These are phyloP conservation scores for Erodium chrysanthum DNA, from an alignment of 441 rosid species.

Conservation along the genomic window DNA sequence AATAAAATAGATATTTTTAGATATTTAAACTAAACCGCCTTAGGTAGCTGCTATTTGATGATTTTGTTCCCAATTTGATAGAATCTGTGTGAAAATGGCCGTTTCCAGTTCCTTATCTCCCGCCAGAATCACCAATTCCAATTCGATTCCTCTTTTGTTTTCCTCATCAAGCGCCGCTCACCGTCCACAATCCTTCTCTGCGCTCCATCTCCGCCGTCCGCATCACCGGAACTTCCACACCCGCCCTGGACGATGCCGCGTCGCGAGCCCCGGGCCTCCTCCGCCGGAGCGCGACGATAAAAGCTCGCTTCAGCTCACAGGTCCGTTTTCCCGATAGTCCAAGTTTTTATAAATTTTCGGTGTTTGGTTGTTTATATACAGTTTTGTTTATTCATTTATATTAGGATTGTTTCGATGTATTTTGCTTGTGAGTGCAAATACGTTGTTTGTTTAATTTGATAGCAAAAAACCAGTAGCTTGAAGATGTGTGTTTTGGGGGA, in stretches of 20 bases:
- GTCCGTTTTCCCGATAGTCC: neutral
- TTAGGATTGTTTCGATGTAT: neutral
- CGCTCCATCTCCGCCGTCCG: neutral
- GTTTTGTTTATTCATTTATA: neutral
- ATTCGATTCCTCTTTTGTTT: neutral
- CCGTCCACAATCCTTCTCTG: neutral
- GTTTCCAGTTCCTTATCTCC: slow-evolving; percentile 1
- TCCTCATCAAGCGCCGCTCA: neutral
- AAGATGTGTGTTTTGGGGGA: neutral
- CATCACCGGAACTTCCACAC: neutral
- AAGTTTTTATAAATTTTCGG: neutral
- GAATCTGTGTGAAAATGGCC: neutral
- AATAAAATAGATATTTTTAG: too few relatives aligned
- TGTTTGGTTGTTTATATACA: neutral
- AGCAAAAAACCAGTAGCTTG: neutral
- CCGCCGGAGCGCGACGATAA: neutral
- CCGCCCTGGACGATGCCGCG: neutral
- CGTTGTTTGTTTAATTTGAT: neutral
- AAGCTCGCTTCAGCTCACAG: slow-evolving; percentile 8
- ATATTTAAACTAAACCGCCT: too few relatives aligned
- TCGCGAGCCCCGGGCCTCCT: neutral
- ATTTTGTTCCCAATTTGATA: neutral
- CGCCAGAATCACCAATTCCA: neutral
- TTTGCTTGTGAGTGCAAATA: neutral
- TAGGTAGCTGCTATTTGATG: too few relatives aligned